These are phyloP conservation scores for Parafenestella ontariensis DNA, from an alignment of 2,329 filamentous ascomycete genomes.

Conservation along the genomic window DNA sequence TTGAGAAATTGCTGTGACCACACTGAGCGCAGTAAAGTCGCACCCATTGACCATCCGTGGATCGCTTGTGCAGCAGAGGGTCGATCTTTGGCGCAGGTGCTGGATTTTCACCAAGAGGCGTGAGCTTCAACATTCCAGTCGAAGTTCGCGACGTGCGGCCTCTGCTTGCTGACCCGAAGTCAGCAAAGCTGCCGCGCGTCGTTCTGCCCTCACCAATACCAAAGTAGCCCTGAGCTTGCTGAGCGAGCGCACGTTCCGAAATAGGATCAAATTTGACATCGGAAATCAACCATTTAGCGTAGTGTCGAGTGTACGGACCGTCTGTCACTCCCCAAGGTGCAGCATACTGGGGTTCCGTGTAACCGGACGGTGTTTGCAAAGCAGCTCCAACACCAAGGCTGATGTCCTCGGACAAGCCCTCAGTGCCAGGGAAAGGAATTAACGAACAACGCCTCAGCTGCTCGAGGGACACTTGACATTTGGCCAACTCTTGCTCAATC, in stretches of 20 bases:
- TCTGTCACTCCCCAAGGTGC: conserved; percentile 90
- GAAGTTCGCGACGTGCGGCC: conserved; percentile 65
- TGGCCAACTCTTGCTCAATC: conserved; percentile 95
- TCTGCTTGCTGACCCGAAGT: conserved; percentile 58
- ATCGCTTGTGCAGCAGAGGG: conserved; percentile 83
- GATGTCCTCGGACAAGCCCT: conserved; percentile 71
- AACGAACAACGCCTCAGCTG: conserved; percentile 91
- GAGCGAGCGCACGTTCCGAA: conserved; percentile 45
- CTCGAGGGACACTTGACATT: conserved; percentile 91
- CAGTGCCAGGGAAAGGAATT: conserved; percentile 83
- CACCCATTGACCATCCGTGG: conserved; percentile 81
- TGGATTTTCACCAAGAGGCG: conserved; percentile 52
- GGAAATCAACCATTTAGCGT: conserved; percentile 92
- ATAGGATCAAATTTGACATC: conserved; percentile 80
- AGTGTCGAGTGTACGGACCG: conserved; percentile 92
- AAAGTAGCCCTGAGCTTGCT: conserved; percentile 47
- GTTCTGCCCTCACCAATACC: conserved; percentile 70
- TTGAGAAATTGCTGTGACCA: conserved; percentile 88
- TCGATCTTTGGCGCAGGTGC: conserved; percentile 69
- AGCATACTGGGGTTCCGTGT: conserved; percentile 75
- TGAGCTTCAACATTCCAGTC: conserved; percentile 57
- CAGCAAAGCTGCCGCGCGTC: conserved; percentile 76
- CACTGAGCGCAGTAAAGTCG: conserved; percentile 90
- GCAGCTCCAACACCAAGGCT: conserved; percentile 77
- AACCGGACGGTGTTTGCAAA: conserved; percentile 66